Conservation (phyloP, 768 basidiomycete genomes). For the Tylopilus sp. region DNA sequence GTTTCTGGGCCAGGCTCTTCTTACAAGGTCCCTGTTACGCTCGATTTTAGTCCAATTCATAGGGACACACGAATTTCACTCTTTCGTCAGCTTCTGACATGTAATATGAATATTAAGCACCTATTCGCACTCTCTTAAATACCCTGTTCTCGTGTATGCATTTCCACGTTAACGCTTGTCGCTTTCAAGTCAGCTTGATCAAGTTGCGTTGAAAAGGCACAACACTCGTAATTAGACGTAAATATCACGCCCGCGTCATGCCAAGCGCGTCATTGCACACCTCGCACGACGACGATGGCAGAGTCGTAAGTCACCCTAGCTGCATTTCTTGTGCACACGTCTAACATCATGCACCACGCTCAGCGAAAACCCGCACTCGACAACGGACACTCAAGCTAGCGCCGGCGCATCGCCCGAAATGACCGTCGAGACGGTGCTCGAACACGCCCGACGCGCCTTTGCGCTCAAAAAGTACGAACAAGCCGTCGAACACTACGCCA, state of each 20-base stretch:
- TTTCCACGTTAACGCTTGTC: background rate
- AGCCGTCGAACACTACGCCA: slow-evolving; percentile 80
- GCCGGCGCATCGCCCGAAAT: slow-evolving; percentile 28
- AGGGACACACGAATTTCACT: slow-evolving; percentile 6
- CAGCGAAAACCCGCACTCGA: slow-evolving; percentile 13
- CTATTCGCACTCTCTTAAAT: slow-evolving; percentile 15
- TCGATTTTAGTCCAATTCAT: slow-evolving; percentile 10
- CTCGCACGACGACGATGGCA: slow-evolving; percentile 10
- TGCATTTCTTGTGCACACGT: too few relatives aligned
- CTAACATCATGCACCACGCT: background rate
- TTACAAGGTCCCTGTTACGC: background rate
- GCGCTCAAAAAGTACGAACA: slow-evolving; percentile 84
- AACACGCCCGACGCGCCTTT: slow-evolving; percentile 84
- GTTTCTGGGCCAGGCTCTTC: slow-evolving; percentile 4
- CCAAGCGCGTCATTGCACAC: slow-evolving; percentile 2
- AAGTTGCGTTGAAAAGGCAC: background rate
- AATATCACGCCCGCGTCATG: slow-evolving; percentile 20
- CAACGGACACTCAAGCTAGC: background rate
- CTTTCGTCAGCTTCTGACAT: background rate
- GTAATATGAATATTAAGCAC: slow-evolving; percentile 23
- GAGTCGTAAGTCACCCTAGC: slow-evolving; percentile 20
- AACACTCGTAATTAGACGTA: slow-evolving; percentile 9
- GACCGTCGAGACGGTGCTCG: slow-evolving; percentile 56
- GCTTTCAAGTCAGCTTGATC: background rate
- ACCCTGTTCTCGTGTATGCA: slow-evolving; percentile 13